These are phyloP conservation scores for Phytophthora hybrid DNA, from an alignment of 352 stramenopile genomes.

Conservation along the genomic window DNA sequence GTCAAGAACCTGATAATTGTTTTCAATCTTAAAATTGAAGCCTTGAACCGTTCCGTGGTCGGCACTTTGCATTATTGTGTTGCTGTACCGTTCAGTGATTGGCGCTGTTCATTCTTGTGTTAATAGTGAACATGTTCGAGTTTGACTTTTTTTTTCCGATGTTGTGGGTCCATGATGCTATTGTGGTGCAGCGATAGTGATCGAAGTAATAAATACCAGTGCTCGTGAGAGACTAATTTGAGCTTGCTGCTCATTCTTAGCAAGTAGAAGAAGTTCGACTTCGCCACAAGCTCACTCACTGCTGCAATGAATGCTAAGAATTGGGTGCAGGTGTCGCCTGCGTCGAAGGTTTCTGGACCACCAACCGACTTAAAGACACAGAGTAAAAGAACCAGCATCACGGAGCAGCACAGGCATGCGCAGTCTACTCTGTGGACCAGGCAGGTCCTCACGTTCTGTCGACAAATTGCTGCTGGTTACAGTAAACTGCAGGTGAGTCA, in stretches of 20 bases:
- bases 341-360: background rate
- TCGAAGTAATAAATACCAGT: background rate
- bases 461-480: background rate
- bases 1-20: background rate
- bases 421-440: background rate
- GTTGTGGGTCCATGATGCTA: background rate
- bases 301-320: slow-evolving; percentile 1
- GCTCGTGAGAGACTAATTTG: background rate
- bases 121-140: too few relatives aligned
- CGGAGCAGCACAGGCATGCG: background rate
- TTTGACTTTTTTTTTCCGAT: too few relatives aligned
- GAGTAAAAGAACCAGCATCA: slow-evolving; percentile 2
- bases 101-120: too few relatives aligned
- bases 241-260: background rate
- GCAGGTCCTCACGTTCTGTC: background rate
- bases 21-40: background rate
- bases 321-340: slow-evolving; percentile 6
- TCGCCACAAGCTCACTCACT: background rate
- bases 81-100: too few relatives aligned
- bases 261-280: background rate
- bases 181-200: background rate
- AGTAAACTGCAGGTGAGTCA: slow-evolving; percentile 35
- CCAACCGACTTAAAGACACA: background rate
- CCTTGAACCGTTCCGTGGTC: background rate
- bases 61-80: too few relatives aligned